A percentile compares a stretch with the other conserved stretches of the same genome.
These are phyloP conservation scores for Schwanniomyces occidentalis DNA, from an alignment of 805 yeast species.

Conservation along the genomic window DNA sequence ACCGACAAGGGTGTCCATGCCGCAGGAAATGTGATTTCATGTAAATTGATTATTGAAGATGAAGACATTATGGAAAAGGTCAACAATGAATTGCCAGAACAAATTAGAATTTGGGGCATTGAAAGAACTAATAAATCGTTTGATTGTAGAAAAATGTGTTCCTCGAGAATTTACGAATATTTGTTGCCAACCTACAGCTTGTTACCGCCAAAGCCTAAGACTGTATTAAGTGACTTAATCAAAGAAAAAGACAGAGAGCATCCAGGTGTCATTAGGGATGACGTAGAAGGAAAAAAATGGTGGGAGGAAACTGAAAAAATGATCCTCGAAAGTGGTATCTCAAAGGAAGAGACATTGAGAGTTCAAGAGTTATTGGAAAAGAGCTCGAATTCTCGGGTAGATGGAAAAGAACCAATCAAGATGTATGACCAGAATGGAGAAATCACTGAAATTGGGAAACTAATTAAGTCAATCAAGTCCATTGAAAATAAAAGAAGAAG, in stretches of 20 bases:
- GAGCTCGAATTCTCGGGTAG: constrained; percentile 7
- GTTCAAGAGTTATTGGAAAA: constrained; percentile 35
- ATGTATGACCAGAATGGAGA: constrained; percentile 37
- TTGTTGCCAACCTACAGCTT: constrained; percentile 88
- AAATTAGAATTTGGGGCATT: constrained; percentile 90
- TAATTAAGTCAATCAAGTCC: constrained; percentile 54
- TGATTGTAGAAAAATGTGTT: constrained; percentile 93
- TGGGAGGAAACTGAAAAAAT: constrained; percentile 55
- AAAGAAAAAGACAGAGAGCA: constrained; percentile 48
- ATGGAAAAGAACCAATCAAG: constrained; percentile 8
- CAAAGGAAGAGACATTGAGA: constrained; percentile 28
- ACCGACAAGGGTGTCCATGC: constrained; percentile 98
- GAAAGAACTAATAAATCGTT: constrained; percentile 86
- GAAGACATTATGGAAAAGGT: constrained; percentile 70
- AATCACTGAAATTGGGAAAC: constrained; percentile 31
- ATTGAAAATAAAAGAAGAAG: constrained; percentile 70
- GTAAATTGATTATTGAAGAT: constrained; percentile 84
- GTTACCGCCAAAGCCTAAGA: constrained; percentile 83
- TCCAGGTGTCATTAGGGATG: constrained; percentile 62
- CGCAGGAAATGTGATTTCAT: constrained; percentile 87
- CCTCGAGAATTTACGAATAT: constrained; percentile 94
- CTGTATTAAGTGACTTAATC: constrained; percentile 63
- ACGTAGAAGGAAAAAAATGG: constrained; percentile 70
- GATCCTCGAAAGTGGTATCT: constrained; percentile 19
- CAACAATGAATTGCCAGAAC: constrained; percentile 75